Conservation (phyloP, 331 rosid genomes). For the Spiraea crenata region DNA sequence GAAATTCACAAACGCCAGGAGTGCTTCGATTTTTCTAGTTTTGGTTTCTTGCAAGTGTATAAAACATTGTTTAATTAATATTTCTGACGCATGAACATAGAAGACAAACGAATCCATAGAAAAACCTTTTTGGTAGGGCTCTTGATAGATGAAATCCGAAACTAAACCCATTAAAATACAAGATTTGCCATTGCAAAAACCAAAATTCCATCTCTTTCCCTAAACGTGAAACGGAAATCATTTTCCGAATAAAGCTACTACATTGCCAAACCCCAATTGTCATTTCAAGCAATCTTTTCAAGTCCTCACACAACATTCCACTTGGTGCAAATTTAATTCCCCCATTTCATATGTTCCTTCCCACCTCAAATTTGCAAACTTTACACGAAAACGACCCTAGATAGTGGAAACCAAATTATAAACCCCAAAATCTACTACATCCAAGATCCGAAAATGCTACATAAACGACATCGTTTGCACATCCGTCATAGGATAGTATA, state of each 20-base stretch:
- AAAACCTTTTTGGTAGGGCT: too few relatives aligned
- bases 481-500: conserved; percentile 6
- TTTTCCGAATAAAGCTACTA: neutral
- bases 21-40: too few relatives aligned
- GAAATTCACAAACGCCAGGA: too few relatives aligned
- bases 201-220: neutral
- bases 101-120: too few relatives aligned
- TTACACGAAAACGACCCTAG: neutral
- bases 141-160: neutral
- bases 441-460: neutral
- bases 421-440: neutral
- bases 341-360: neutral
- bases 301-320: neutral
- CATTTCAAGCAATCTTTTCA: neutral
- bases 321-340: neutral
- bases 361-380: neutral
- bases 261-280: neutral
- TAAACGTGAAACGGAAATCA: neutral
- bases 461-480: conserved; percentile 4
- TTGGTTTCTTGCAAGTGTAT: too few relatives aligned
- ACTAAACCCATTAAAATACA: neutral
- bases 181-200: too few relatives aligned
- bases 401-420: neutral
- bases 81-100: too few relatives aligned
- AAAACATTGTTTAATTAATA: too few relatives aligned